Percentiles rank a stretch among this genome's conserved stretches.
Conservation (phyloP, 75 land plant genomes). For the Azolla pinnata region DNA sequence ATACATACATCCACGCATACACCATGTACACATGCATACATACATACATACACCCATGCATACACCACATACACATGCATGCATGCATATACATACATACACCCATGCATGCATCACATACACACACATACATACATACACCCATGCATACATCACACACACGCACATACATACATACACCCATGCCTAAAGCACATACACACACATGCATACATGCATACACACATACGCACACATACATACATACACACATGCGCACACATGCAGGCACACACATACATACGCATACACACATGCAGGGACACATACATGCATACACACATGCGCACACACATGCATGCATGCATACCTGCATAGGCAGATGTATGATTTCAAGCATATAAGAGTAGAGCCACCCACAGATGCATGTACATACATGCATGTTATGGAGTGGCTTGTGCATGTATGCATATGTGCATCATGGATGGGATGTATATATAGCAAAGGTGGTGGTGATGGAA, state of each 20-base stretch:
- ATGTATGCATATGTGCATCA: not conserved
- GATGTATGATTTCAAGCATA: too few species aligned
- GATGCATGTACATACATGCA: too few species aligned
- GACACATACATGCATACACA: conserved; percentile 1
- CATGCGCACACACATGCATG: conserved; percentile 3
- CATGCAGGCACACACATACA: not conserved
- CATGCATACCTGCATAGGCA: conserved; percentile 1
- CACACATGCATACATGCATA: not conserved
- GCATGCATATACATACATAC: not conserved
- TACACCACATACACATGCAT: not conserved
- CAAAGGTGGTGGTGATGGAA: not conserved
- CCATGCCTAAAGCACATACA: not conserved
- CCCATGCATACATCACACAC: not conserved
- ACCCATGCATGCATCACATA: not conserved
- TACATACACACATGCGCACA: not conserved
- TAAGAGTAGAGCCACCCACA: too few species aligned
- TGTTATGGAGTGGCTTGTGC: too few species aligned
- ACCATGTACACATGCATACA: not conserved
- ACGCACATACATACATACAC: not conserved
- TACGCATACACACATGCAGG: not conserved
- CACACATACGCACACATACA: not conserved
- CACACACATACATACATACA: not conserved
- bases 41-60: not conserved
- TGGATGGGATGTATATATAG: not conserved
- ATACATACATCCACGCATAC: not conserved